phyloP scores from a whole-genome alignment of 306 rosid genomes.

The Calophaca sinica region DNA sequence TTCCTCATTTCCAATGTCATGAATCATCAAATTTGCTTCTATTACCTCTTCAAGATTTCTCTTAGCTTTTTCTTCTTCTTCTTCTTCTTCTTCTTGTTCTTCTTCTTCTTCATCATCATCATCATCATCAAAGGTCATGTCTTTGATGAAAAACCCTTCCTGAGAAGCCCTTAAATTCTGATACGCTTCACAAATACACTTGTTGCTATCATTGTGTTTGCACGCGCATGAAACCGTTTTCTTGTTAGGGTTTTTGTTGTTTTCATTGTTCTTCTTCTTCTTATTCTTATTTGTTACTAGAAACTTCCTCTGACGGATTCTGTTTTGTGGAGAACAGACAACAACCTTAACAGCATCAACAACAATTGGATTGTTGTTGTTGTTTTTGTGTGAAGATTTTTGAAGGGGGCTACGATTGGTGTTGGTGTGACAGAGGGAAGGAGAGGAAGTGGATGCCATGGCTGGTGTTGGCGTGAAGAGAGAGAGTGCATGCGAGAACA shows the following conservation, averaged over 20 bases:
- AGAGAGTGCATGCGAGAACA: no score
- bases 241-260: constrained; percentile 36
- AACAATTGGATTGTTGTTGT: neutral
- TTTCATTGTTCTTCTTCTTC: constrained; percentile 41
- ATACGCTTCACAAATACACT: constrained; percentile 81
- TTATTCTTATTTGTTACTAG: constrained; percentile 84
- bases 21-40: constrained; percentile 69
- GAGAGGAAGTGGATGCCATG: no score
- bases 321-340: constrained; percentile 55
- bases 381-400: constrained; percentile 33
- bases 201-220: constrained; percentile 57
- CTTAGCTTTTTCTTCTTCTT: constrained; percentile 54
- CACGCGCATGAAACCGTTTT: constrained; percentile 63
- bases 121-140: constrained; percentile 18
- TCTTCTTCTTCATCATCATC: neutral
- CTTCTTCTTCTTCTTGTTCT: no score
- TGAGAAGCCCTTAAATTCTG: constrained; percentile 85
- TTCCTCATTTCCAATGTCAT: constrained; percentile 52
- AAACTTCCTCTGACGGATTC: constrained; percentile 76
- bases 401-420: constrained; percentile 42
- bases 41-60: constrained; percentile 62
- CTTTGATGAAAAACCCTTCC: constrained; percentile 64
- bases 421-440: no score
- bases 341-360: neutral
- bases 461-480: no score